These are phyloP conservation scores for Ambrosiella beaveri DNA, from an alignment of 2,329 filamentous ascomycete species.

Conservation along the genomic window DNA sequence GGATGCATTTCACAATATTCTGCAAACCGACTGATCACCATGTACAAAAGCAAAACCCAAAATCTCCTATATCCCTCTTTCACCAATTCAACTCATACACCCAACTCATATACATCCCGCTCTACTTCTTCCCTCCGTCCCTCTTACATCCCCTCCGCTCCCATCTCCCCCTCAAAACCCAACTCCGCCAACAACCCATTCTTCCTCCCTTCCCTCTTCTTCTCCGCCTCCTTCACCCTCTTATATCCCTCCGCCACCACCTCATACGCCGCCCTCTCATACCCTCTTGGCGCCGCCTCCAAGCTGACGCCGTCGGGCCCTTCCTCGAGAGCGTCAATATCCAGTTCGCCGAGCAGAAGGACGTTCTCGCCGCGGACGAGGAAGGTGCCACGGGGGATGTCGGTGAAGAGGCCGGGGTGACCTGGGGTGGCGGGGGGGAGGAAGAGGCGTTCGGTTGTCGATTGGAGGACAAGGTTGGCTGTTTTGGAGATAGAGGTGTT, in stretches of 20 bases:
- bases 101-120: background rate
- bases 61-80: slow-evolving; percentile 1
- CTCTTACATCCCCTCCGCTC: slow-evolving; percentile 24
- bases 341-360: slow-evolving; percentile 86
- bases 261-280: slow-evolving; percentile 45
- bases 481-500: slow-evolving; percentile 13
- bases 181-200: slow-evolving; percentile 54
- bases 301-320: slow-evolving; percentile 54
- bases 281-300: slow-evolving; percentile 49
- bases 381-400: slow-evolving; percentile 73
- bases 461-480: slow-evolving; percentile 92
- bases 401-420: slow-evolving; percentile 49
- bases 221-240: slow-evolving; percentile 50
- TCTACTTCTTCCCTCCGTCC: slow-evolving; percentile 1
- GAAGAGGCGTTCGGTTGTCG: slow-evolving; percentile 79
- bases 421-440: slow-evolving; percentile 30
- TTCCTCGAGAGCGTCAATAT: slow-evolving; percentile 89
- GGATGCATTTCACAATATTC: slow-evolving; percentile 46
- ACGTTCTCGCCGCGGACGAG: slow-evolving; percentile 94
- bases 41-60: slow-evolving; percentile 13
- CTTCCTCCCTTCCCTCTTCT: slow-evolving; percentile 54
- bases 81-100: background rate
- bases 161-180: slow-evolving; percentile 69
- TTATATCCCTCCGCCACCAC: slow-evolving; percentile 58
- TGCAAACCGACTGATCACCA: slow-evolving; percentile 23